These are phyloP conservation scores for Hypsizygus ulmarius DNA, from an alignment of 1,284 basidiomycete genomes.

Conservation along the genomic window DNA sequence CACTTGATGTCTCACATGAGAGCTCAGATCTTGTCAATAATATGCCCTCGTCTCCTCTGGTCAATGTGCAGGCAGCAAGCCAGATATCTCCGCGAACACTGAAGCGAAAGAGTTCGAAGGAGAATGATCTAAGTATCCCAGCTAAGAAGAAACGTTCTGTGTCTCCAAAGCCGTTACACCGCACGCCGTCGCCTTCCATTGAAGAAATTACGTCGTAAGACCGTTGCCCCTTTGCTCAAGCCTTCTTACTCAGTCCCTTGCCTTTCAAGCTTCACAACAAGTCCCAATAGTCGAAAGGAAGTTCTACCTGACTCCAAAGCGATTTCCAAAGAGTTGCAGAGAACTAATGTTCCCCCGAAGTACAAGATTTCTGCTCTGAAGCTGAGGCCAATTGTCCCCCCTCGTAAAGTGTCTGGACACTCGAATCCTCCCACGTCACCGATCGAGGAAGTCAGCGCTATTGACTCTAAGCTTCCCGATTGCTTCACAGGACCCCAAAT, in stretches of 20 bases:
- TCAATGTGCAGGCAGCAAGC: neutral
- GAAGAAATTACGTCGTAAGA: constrained; percentile 23
- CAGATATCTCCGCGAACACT: constrained; percentile 1
- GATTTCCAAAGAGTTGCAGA: constrained; percentile 4
- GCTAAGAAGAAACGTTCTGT: constrained; percentile 4
- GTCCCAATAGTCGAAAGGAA: constrained; percentile 7
- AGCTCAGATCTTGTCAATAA: too few relatives aligned
- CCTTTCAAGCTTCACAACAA: constrained; percentile 15
- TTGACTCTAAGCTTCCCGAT: neutral
- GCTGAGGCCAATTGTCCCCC: constrained; percentile 16
- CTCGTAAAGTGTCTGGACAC: constrained; percentile 14
- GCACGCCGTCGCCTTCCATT: constrained; percentile 8
- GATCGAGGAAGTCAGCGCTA: constrained; percentile 34
- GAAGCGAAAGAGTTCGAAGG: constrained; percentile 13
- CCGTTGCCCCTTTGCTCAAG: neutral
- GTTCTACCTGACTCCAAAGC: neutral
- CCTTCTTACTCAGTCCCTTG: neutral
- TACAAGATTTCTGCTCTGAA: constrained; percentile 15
- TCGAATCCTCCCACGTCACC: constrained; percentile 31
- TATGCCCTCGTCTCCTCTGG: too few relatives aligned
- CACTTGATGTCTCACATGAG: too few relatives aligned
- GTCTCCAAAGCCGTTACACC: neutral
- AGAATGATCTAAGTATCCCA: neutral
- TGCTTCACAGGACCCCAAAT: constrained; percentile 9
- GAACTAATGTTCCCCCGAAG: constrained; percentile 1